Evolutionary conservation across 331 rosid genomes (phyloP).

Genomic region (Quercus phellos): DNA sequence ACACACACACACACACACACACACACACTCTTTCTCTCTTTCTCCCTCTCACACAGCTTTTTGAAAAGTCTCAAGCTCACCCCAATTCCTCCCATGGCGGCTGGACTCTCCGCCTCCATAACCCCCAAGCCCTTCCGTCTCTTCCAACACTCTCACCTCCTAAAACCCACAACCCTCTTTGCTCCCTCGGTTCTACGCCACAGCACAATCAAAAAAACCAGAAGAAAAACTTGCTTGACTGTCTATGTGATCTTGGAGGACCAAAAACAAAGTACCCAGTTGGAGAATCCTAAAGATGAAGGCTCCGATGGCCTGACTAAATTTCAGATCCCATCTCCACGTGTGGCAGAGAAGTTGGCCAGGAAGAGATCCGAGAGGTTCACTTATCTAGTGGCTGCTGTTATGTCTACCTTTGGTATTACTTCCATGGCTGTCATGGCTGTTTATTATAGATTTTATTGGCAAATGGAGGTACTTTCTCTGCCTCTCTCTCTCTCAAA

Average conservation of each 20-base stretch:
- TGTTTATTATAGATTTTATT: slow-evolving; percentile 76
- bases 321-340: slow-evolving; percentile 34
- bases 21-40: neutral
- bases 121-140: slow-evolving; percentile 44
- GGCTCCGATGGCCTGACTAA: neutral
- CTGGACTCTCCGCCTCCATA: slow-evolving; percentile 53
- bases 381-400: slow-evolving; percentile 72
- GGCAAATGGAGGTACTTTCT: slow-evolving; percentile 75
- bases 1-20: neutral
- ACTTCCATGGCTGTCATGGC: slow-evolving; percentile 79
- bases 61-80: neutral
- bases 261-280: slow-evolving; percentile 37
- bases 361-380: slow-evolving; percentile 68
- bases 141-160: slow-evolving; percentile 25
- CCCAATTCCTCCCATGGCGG: slow-evolving; percentile 61
- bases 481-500: neutral
- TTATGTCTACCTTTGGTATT: slow-evolving; percentile 75
- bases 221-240: slow-evolving; percentile 37
- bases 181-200: slow-evolving; percentile 30
- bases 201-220: slow-evolving; percentile 17
- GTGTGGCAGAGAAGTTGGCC: slow-evolving; percentile 49
- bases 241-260: slow-evolving; percentile 66
- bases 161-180: slow-evolving; percentile 30
- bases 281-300: slow-evolving; percentile 21
- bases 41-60: neutral